A percentile compares a stretch with the other conserved stretches of the same genome.
phyloP scores from a whole-genome alignment of 257 asterid species.

The Henckelia pumila region DNA sequence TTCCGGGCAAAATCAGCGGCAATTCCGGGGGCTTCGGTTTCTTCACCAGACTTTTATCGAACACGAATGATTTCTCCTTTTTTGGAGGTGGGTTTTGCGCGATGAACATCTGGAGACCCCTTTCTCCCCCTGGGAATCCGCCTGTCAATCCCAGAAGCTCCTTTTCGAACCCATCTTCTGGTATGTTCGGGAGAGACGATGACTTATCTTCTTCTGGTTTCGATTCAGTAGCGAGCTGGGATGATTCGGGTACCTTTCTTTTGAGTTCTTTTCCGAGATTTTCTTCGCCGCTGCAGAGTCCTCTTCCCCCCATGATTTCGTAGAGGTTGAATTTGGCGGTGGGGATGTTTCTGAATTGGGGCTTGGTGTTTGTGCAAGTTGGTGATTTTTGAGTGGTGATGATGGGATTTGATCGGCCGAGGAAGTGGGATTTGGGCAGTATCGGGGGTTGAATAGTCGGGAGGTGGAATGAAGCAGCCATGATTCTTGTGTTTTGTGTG shows the following conservation, averaged over 20 bases:
- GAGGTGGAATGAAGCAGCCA: constrained; percentile 63
- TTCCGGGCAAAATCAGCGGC: constrained; percentile 84
- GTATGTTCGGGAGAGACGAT: constrained; percentile 12
- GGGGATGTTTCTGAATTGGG: constrained; percentile 27
- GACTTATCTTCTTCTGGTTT: constrained; percentile 21
- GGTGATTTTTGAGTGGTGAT: constrained; percentile 27
- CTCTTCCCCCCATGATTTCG: constrained; percentile 82
- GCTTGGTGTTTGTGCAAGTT: constrained; percentile 27
- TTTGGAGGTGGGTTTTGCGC: constrained; percentile 68
- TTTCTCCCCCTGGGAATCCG: constrained; percentile 90
- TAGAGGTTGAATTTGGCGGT: constrained; percentile 71
- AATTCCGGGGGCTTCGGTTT: constrained; percentile 66
- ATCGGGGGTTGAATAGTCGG: constrained; percentile 39
- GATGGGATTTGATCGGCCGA: constrained; percentile 45
- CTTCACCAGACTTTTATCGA: constrained; percentile 43
- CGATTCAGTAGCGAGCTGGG: constrained; percentile 16
- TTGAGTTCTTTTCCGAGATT: constrained; percentile 53
- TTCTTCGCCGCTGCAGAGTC: constrained; percentile 75
- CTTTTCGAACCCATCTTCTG: constrained; percentile 71
- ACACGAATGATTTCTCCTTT: constrained; percentile 32
- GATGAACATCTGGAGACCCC: constrained; percentile 64
- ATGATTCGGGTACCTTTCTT: constrained; percentile 26
- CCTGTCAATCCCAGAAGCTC: constrained; percentile 80
- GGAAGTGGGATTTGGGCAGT: constrained; percentile 56
- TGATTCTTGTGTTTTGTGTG: constrained; percentile 24